These are phyloP conservation scores for Fusarium continuum DNA, from an alignment of 2,329 filamentous ascomycete species.

Conservation along the genomic window DNA sequence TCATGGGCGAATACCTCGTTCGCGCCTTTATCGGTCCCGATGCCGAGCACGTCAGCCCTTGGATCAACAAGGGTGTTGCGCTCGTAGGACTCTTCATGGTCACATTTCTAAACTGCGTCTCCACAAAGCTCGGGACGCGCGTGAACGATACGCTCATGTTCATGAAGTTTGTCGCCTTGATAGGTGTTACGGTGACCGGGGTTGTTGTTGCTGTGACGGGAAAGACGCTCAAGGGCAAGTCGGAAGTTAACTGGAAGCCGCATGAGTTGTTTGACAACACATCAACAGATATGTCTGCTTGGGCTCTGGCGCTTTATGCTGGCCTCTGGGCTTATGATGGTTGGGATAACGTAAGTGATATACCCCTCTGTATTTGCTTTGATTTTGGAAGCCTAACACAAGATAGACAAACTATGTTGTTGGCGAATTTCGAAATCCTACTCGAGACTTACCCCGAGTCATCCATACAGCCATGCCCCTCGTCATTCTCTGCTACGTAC, in stretches of 20 bases:
- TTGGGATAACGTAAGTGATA: conserved; percentile 87
- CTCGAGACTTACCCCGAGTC: conserved; percentile 87
- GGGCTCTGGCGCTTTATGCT: conserved; percentile 94
- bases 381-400: conserved; percentile 7
- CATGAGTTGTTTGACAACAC: conserved; percentile 90
- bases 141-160: conserved; percentile 96
- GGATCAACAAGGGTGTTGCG: conserved; percentile 91
- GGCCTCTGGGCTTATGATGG: conserved; percentile 98
- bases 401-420: conserved; percentile 94
- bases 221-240: conserved; percentile 76
- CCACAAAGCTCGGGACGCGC: conserved; percentile 85
- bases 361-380: too few relatives aligned
- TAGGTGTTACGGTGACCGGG: conserved; percentile 87
- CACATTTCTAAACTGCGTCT: conserved; percentile 88
- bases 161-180: conserved; percentile 89
- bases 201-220: conserved; percentile 90
- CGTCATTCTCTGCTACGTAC: conserved; percentile 87
- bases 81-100: conserved; percentile 78
- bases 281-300: conserved; percentile 79
- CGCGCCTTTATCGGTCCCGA: conserved; percentile 88
- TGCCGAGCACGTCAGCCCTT: conserved; percentile 79
- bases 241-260: conserved; percentile 87
- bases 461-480: conserved; percentile 97
- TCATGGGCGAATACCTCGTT: conserved; percentile 98
- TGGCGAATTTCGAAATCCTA: conserved; percentile 93